Evolutionary conservation across 257 asterid species (phyloP).

Genomic region (Nicotiana undulata): DNA sequence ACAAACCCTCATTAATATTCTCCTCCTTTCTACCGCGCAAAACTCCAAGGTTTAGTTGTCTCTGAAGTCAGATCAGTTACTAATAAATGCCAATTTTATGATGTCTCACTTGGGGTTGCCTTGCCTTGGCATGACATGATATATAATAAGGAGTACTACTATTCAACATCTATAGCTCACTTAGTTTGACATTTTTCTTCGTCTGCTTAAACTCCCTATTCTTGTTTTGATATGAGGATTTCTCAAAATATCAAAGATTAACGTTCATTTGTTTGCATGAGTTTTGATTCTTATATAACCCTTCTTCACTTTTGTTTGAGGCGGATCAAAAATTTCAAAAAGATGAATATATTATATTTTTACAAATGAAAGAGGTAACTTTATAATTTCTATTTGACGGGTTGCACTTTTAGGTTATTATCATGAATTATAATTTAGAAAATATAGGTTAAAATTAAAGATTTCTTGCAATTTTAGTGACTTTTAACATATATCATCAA

Average conservation of each 20-base stretch:
- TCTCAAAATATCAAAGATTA: not conserved
- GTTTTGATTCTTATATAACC: not conserved
- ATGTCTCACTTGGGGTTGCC: not conserved
- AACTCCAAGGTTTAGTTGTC: not conserved
- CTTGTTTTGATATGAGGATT: too few species aligned
- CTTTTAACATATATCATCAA: too few species aligned
- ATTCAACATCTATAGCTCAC: not conserved
- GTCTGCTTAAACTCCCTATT: not conserved
- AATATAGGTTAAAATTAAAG: too few species aligned
- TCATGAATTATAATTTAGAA: too few species aligned
- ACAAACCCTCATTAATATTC: not conserved
- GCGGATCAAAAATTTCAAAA: too few species aligned
- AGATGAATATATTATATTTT: too few species aligned
- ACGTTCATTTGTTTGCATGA: not conserved
- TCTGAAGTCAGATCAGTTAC: not conserved
- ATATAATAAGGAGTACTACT: not conserved
- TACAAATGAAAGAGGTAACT: too few species aligned
- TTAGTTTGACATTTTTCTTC: not conserved
- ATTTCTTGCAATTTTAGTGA: too few species aligned
- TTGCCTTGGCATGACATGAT: not conserved
- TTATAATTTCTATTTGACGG: too few species aligned
- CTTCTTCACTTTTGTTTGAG: too few species aligned
- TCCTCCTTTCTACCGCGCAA: not conserved
- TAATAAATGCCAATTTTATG: not conserved
- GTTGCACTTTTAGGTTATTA: too few species aligned